Evolutionary conservation across 2,329 filamentous ascomycete genomes (phyloP).

Genomic region (Colletotrichum gloeosporioides): DNA sequence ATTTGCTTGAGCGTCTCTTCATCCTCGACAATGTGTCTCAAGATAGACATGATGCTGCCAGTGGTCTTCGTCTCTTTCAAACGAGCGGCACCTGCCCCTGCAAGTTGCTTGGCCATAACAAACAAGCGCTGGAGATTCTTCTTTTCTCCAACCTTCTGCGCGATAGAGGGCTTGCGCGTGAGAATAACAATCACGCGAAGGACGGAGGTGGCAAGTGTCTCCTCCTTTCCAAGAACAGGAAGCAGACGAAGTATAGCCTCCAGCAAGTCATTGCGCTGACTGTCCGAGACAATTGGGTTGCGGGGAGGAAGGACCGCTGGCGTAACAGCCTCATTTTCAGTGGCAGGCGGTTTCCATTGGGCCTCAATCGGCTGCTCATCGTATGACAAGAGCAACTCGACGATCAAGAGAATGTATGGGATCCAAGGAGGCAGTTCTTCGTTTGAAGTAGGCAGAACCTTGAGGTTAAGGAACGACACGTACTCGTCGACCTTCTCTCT

Average conservation of each 20-base stretch:
- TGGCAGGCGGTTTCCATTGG: constrained; percentile 67
- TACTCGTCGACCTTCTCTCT: constrained; percentile 79
- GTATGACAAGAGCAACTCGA: constrained; percentile 89
- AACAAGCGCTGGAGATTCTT: constrained; percentile 90
- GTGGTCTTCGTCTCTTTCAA: constrained; percentile 63
- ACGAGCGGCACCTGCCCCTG: constrained; percentile 76
- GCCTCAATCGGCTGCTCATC: constrained; percentile 82
- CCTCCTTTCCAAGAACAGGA: constrained; percentile 86
- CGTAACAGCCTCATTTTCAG: constrained; percentile 53
- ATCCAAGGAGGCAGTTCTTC: constrained; percentile 93
- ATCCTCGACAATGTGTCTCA: constrained; percentile 94
- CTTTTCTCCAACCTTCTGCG: constrained; percentile 81
- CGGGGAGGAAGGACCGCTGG: constrained; percentile 54
- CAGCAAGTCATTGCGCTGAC: constrained; percentile 75
- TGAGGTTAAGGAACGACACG: constrained; percentile 78
- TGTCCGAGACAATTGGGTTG: constrained; percentile 61
- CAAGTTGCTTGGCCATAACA: constrained; percentile 92
- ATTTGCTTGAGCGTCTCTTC: constrained; percentile 89
- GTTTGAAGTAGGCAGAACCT: constrained; percentile 26
- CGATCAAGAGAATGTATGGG: constrained; percentile 84
- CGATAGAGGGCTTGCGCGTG: constrained; percentile 78
- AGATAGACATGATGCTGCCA: constrained; percentile 78
- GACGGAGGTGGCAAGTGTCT: constrained; percentile 81
- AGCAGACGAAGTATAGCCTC: constrained; percentile 82
- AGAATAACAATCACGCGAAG: constrained; percentile 86